These are phyloP conservation scores for Leishmania lainsoni DNA, from an alignment of 208 protist genomes.

Conservation along the genomic window DNA sequence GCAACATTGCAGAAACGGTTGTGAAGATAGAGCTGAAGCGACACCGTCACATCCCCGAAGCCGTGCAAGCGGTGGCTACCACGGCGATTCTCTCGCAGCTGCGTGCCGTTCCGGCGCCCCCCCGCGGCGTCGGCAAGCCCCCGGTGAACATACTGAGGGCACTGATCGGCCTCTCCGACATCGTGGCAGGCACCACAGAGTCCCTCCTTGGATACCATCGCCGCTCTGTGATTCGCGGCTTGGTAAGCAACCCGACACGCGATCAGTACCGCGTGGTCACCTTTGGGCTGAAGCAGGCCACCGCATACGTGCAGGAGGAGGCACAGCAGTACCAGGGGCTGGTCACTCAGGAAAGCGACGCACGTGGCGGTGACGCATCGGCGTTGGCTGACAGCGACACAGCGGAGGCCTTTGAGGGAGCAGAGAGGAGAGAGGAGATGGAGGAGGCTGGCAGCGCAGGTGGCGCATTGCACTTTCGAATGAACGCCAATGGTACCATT, in stretches of 20 bases:
- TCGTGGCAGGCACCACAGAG: slow-evolving; percentile 33
- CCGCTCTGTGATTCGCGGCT: slow-evolving; percentile 39
- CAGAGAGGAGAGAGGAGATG: not conserved
- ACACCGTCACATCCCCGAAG: slow-evolving; percentile 36
- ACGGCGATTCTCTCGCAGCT: slow-evolving; percentile 74
- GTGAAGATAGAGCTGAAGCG: slow-evolving; percentile 46
- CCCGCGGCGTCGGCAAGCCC: slow-evolving; percentile 7
- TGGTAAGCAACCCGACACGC: slow-evolving; percentile 49
- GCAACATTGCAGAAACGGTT: slow-evolving; percentile 68
- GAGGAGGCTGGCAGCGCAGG: not conserved
- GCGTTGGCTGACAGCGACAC: slow-evolving; percentile 5
- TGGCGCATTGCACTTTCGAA: slow-evolving; percentile 3
- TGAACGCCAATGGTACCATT: slow-evolving; percentile 10
- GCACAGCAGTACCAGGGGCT: slow-evolving; percentile 32
- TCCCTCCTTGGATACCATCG: slow-evolving; percentile 71
- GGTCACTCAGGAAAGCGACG: not conserved
- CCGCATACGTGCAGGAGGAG: slow-evolving; percentile 53
- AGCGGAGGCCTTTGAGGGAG: not conserved
- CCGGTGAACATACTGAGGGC: slow-evolving; percentile 34
- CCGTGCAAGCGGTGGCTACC: slow-evolving; percentile 30
- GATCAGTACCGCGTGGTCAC: slow-evolving; percentile 61
- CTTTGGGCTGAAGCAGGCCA: slow-evolving; percentile 78
- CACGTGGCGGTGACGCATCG: not conserved
- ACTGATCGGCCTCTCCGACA: slow-evolving; percentile 54
- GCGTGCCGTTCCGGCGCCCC: slow-evolving; percentile 43